A percentile compares a stretch with the other conserved stretches of the same genome.
Conservation (phyloP, 2,329 filamentous ascomycete species). For the Ramichloridium luteum region DNA sequence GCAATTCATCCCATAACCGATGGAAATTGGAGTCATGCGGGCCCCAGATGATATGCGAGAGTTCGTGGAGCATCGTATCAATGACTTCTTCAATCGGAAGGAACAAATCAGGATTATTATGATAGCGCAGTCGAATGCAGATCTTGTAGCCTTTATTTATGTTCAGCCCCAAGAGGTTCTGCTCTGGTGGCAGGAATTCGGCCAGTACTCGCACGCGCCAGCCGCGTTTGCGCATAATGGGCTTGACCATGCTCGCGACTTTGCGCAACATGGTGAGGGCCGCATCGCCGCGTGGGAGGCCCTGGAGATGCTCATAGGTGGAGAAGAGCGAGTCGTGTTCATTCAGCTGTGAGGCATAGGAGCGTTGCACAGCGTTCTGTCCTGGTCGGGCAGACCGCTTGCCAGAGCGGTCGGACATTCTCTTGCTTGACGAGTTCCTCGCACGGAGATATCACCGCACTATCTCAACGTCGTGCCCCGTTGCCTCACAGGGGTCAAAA, state of each 20-base stretch:
- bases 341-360: slow-evolving; percentile 26
- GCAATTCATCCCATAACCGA: slow-evolving; percentile 75
- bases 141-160: slow-evolving; percentile 66
- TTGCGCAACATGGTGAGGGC: slow-evolving; percentile 56
- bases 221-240: slow-evolving; percentile 76
- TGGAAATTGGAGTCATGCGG: slow-evolving; percentile 69
- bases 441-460: too few relatives aligned
- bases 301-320: slow-evolving; percentile 38
- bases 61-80: slow-evolving; percentile 89
- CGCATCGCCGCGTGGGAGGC: slow-evolving; percentile 32
- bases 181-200: slow-evolving; percentile 72
- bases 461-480: too few relatives aligned
- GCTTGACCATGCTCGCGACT: slow-evolving; percentile 80
- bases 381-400: too few relatives aligned
- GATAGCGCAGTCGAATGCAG: slow-evolving; percentile 67
- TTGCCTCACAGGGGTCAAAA: too few relatives aligned
- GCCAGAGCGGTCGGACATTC: too few relatives aligned
- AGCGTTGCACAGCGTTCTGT: slow-evolving; percentile 22
- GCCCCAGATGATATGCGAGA: slow-evolving; percentile 66
- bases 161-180: slow-evolving; percentile 68
- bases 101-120: slow-evolving; percentile 63
- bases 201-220: slow-evolving; percentile 71
- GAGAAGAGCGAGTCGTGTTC: slow-evolving; percentile 38
- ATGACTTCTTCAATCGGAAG: slow-evolving; percentile 66
- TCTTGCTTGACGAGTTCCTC: too few relatives aligned